Evolutionary conservation across 1,139 yeast species (phyloP).

Genomic region (Geotrichum bryndzae): DNA sequence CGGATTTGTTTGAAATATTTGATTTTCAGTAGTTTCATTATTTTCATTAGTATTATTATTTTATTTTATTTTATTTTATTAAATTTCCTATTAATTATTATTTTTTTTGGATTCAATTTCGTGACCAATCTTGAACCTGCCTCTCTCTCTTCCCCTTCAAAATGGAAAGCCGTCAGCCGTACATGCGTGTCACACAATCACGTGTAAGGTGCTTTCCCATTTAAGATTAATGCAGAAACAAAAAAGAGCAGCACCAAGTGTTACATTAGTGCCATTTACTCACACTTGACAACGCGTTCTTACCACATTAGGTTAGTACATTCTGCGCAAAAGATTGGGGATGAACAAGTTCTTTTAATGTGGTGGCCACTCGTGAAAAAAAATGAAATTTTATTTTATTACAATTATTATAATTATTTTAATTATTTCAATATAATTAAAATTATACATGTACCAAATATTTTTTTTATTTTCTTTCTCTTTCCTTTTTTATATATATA

Average conservation of each 20-base stretch:
- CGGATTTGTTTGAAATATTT: background rate
- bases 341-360: no score
- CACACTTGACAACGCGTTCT: background rate
- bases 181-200: background rate
- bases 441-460: no score
- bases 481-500: background rate
- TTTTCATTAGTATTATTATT: background rate
- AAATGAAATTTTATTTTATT: no score
- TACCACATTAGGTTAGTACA: background rate
- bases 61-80: background rate
- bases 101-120: background rate
- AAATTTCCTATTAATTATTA: background rate
- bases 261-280: background rate
- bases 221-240: no score
- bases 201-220: background rate
- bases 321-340: no score
- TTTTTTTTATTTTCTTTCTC: no score
- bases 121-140: background rate
- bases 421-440: no score
- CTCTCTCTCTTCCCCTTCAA: background rate
- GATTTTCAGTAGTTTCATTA: background rate
- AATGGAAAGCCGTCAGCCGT: background rate
- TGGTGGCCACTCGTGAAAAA: no score
- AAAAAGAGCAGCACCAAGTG: background rate
- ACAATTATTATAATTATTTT: no score